These are phyloP conservation scores for Clarireedia hainanense DNA, from an alignment of 2,329 filamentous ascomycete species.

Conservation along the genomic window DNA sequence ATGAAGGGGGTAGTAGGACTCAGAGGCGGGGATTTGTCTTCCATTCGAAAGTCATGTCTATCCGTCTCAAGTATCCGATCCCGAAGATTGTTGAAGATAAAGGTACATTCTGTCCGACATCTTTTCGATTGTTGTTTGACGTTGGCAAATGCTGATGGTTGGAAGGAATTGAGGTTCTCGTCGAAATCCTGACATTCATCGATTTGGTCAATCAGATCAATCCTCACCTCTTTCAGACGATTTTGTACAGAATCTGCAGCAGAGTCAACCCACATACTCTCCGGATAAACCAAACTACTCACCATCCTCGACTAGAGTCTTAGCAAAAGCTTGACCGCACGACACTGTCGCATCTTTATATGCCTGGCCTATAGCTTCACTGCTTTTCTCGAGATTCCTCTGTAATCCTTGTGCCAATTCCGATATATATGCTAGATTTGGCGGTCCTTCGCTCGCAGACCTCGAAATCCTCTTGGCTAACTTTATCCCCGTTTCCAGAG, in stretches of 20 bases:
- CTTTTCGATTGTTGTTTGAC: constrained; percentile 20
- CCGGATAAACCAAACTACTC: constrained; percentile 9
- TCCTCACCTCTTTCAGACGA: constrained; percentile 23
- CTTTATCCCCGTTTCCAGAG: constrained; percentile 24
- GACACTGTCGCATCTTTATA: constrained; percentile 18
- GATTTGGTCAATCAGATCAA: constrained; percentile 24
- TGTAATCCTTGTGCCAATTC: constrained; percentile 20
- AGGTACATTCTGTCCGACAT: constrained; percentile 20
- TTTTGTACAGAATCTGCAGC: constrained; percentile 18
- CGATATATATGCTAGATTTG: constrained; percentile 21
- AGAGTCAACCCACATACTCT: constrained; percentile 7
- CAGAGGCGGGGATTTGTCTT: constrained; percentile 4
- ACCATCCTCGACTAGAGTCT: constrained; percentile 23
- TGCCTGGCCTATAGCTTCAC: constrained; percentile 19
- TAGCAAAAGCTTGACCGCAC: constrained; percentile 21
- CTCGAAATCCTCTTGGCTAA: constrained; percentile 19
- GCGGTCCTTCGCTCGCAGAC: constrained; percentile 17
- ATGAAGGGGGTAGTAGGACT: neutral
- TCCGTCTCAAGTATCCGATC: constrained; percentile 13
- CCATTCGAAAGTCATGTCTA: constrained; percentile 7
- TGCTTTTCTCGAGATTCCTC: constrained; percentile 17
- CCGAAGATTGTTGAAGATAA: constrained; percentile 20
- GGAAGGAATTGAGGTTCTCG: constrained; percentile 23
- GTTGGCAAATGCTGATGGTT: constrained; percentile 16
- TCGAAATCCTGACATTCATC: constrained; percentile 24